phyloP scores from a whole-genome alignment of 345 rosid genomes.

The Eucalyptus victrix region DNA sequence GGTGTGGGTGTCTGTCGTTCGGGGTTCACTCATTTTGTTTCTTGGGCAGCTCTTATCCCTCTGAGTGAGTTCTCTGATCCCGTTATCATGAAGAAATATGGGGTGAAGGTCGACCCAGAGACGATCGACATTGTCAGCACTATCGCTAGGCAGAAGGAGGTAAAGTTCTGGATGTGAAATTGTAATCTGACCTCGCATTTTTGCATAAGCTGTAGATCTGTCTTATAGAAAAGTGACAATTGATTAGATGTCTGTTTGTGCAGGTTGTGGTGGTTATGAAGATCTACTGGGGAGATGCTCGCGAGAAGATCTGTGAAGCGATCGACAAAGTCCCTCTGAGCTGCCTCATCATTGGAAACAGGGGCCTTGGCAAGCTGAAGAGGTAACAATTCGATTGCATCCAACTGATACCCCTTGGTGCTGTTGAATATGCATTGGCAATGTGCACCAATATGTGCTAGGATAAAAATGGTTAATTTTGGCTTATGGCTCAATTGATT shows the following conservation, averaged over 20 bases:
- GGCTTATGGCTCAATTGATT: neutral
- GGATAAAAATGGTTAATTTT: neutral
- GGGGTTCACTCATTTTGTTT: neutral
- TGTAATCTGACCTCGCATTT: neutral
- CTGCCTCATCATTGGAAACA: slow-evolving; percentile 65
- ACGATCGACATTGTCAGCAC: slow-evolving; percentile 60
- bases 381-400: slow-evolving; percentile 15
- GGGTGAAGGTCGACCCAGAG: slow-evolving; percentile 55
- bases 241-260: neutral
- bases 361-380: slow-evolving; percentile 77
- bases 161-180: neutral
- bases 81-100: slow-evolving; percentile 57
- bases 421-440: neutral
- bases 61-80: slow-evolving; percentile 48
- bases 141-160: slow-evolving; percentile 41
- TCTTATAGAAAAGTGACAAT: neutral
- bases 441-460: neutral
- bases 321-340: slow-evolving; percentile 59
- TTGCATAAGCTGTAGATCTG: neutral
- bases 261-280: slow-evolving; percentile 43
- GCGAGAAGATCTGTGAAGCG: slow-evolving; percentile 78
- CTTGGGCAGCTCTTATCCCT: slow-evolving; percentile 60
- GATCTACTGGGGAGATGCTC: slow-evolving; percentile 85
- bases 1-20: neutral
- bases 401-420: neutral